phyloP scores from a whole-genome alignment of 176 grass and related monocot species.

The Elaeis guineensis region DNA sequence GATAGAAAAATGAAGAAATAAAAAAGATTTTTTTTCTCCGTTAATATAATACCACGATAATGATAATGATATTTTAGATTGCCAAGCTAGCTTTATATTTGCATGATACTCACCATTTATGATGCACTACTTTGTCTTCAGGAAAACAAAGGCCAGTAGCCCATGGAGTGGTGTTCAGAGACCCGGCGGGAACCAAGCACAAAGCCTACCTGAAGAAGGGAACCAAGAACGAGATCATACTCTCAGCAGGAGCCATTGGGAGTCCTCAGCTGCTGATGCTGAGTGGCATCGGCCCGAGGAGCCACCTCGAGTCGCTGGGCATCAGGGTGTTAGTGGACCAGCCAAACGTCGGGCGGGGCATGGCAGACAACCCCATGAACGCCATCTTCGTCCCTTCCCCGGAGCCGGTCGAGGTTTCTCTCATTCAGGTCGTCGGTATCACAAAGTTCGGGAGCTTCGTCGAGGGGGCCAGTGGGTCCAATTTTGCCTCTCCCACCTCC shows the following conservation, averaged over 20 bases:
- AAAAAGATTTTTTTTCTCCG: too few species aligned
- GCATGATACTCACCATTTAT: too few species aligned
- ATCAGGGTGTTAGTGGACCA: conserved; percentile 5
- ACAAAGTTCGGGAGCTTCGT: conserved; percentile 6
- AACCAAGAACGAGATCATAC: not conserved
- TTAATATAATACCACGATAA: too few species aligned
- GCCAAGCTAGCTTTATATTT: too few species aligned
- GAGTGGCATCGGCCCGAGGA: conserved; percentile 1
- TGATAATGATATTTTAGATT: too few species aligned
- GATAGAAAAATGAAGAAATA: too few species aligned
- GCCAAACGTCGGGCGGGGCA: conserved; percentile 1
- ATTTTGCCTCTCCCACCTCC: conserved; percentile 3
- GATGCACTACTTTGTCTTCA: not conserved
- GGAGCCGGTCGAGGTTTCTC: not conserved
- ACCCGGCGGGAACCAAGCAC: not conserved
- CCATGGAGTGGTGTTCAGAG: not conserved
- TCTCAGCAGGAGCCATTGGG: conserved; percentile 3
- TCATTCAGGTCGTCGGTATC: conserved; percentile 12
- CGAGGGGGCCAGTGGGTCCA: not conserved
- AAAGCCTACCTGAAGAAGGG: conserved; percentile 2
- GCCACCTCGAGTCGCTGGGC: conserved; percentile 3
- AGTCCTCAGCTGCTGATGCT: conserved; percentile 15
- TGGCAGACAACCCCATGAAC: conserved; percentile 9
- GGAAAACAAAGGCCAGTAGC: not conserved
- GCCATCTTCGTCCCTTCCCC: conserved; percentile 9